Base-by-base conservation (phyloP, 768 basidiomycete species). In the Hygrophorus pudorinus region DNA sequence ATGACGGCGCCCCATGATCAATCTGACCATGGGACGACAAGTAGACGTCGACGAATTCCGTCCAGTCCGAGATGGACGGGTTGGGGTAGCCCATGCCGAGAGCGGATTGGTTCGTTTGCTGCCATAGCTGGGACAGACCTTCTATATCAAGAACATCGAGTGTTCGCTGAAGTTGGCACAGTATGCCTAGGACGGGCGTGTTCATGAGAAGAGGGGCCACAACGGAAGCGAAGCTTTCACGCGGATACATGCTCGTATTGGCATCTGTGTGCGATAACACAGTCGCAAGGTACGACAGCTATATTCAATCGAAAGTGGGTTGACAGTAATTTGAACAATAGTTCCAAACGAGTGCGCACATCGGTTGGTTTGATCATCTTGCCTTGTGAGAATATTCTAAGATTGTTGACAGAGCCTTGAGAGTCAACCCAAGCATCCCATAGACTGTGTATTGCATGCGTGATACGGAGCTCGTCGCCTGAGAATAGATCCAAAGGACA, bases 401-500 rank as follows among this genome's bases (percentile, higher is more conserved):
- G 70, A 57, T 90, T 97, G 62, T 96, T 97, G 30, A 76, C 62
- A 17, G 68, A 58, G 13, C 85, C 88, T 16, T 76, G 60, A 44
- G 75, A 82, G 12, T 59, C 59, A 24, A 65, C 48, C 93, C 94
- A 97, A 1, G 69, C 68, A 30, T 75, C 63, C 83, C 85, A 90
- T 21, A 98, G 70, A 27, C 62, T 65, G 39, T 65, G 57, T n/a
- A 97, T 56, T 2, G 90, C 91, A 10, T 64, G 67, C n/a, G 49
- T 56, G 24, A 88, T 59, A 7, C 92, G 76, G n/a, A 29, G 42
- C 39, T 71, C 61, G 17, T 88, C 73, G 2, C 70, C 67, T 12
- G 92, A 93, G 60, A 79, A 97, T 16, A 99, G 67, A 62, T 99
- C 94, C 45, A 99, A 65, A 3, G 94, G 93, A 59, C 91, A 93